phyloP scores from a whole-genome alignment of 176 grass and related monocot genomes.

The Cenchrus fungigraminus region DNA sequence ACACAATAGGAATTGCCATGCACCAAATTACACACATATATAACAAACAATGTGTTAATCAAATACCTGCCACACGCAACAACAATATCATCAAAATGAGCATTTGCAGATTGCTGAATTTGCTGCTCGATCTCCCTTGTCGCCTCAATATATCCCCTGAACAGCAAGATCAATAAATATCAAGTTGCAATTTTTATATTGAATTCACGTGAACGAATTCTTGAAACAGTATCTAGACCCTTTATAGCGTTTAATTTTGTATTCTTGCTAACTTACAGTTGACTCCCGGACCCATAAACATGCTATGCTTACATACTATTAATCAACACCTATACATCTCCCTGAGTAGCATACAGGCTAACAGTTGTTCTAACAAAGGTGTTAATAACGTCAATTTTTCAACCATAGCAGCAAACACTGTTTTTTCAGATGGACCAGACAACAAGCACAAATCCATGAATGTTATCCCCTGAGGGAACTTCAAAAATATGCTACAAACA shows the following conservation, averaged over 20 bases:
- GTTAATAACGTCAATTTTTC: background rate
- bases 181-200: background rate
- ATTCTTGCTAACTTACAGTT: background rate
- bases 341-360: background rate
- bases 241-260: background rate
- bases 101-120: constrained; percentile 47
- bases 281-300: background rate
- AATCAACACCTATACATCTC: constrained; percentile 12
- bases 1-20: background rate
- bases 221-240: background rate
- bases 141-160: constrained; percentile 97
- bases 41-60: background rate
- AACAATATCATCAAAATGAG: constrained; percentile 87
- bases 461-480: background rate
- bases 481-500: background rate
- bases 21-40: constrained; percentile 10
- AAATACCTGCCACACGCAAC: constrained; percentile 96
- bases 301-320: background rate
- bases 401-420: background rate
- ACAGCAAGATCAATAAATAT: constrained; percentile 31
- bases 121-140: constrained; percentile 89
- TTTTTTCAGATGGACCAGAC: background rate
- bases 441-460: background rate
- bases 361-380: background rate
- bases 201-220: background rate